Base-by-base conservation (phyloP, 495 filamentous ascomycete genomes). In the Tetracladium marchalianum region DNA sequence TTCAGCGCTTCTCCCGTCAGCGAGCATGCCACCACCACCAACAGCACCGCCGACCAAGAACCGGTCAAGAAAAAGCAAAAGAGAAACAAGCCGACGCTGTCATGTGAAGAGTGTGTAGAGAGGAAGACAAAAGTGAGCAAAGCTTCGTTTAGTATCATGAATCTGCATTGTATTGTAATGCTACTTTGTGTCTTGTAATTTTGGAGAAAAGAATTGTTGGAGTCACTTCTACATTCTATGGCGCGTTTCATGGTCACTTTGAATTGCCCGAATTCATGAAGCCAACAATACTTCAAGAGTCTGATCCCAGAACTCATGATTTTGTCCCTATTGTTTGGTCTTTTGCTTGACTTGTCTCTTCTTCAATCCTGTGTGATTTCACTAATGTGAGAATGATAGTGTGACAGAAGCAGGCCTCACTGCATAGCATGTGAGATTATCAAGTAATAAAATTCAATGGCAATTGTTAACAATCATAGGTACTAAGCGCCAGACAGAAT, bases 1-100 rank as follows among this genome's bases (percentile, higher is more conserved):
- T 27, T 7, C 22, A 27, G 22, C 22, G 7, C 7, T 27, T 27
- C 22, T 27, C 22, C 22, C 22, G 3, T 27, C 22, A 3, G 8
- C 9, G 32, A 35, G 9, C 32, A 8, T 35, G 32, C 9, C 9
- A 35, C n/a, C n/a, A 35, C 32, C 32, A 35, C n/a, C n/a, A n/a
- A n/a, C n/a, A n/a, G n/a, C n/a, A n/a, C n/a, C n/a, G 37, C 44
- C 38, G 8, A 37, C 22, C 7, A 17, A n/a, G 52, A 49, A 38
- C 67, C 64, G 6, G 43, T 55, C 3, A 71, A 62, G 61, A 82
- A 81, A 62, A 83, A 79, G 61, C 81, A 84, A 61, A 84, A 81
- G 59, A 68, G 82, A 18, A 87, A 87, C 62, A 87, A 87, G 56
- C 82, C 82, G 4, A 87, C 81, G 1, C 55, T 87, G 35, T 83